phyloP scores from a whole-genome alignment of 2,329 filamentous ascomycete species.

The Coniochaeta sp. region DNA sequence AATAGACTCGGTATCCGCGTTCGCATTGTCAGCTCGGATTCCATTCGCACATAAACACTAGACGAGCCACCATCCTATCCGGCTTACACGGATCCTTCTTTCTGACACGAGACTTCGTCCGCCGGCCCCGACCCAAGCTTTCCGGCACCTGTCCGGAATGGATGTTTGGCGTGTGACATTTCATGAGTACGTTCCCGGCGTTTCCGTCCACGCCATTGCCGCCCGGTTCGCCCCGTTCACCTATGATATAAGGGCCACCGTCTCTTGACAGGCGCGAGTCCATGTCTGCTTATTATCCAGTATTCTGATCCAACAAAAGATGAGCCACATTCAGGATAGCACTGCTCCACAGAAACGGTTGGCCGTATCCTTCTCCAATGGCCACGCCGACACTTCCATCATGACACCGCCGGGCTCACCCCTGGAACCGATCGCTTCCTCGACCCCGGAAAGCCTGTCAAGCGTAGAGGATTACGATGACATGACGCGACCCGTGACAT shows the following conservation, averaged over 20 bases:
- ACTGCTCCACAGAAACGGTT: neutral
- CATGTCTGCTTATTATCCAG: neutral
- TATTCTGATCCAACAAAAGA: neutral
- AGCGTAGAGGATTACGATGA: constrained; percentile 41
- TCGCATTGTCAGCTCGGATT: neutral
- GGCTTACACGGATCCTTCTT: neutral
- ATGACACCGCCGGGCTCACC: neutral
- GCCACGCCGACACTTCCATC: neutral
- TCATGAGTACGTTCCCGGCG: neutral
- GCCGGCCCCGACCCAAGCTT: neutral
- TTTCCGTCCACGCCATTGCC: neutral
- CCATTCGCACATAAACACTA: neutral
- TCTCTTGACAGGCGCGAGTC: neutral
- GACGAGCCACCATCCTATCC: neutral
- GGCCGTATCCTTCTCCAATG: neutral
- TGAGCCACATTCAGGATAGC: neutral
- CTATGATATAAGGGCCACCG: neutral
- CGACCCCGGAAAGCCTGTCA: neutral
- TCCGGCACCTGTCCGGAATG: neutral
- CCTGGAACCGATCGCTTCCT: neutral
- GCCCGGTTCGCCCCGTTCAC: neutral
- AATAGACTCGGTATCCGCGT: neutral
- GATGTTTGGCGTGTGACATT: neutral
- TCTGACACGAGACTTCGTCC: neutral
- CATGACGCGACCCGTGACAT: constrained; percentile 13